phyloP scores from a whole-genome alignment of 345 rosid genomes.

The Brassica nigra region DNA sequence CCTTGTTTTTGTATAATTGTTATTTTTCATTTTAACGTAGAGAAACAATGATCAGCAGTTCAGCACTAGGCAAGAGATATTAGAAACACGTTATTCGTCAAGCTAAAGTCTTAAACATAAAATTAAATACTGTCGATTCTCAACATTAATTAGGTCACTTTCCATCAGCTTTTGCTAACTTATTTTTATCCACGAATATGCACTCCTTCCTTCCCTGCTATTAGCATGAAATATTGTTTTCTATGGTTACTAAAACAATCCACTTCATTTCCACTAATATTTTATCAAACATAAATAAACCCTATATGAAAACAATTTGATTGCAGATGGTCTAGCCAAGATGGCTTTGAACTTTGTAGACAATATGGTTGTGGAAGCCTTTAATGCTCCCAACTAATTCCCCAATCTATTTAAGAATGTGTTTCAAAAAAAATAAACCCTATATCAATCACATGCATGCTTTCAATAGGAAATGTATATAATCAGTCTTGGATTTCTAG shows the following conservation, averaged over 20 bases:
- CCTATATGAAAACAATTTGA: too few species aligned
- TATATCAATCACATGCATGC: background rate
- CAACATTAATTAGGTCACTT: constrained; percentile 26
- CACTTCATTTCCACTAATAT: background rate
- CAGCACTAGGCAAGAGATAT: background rate
- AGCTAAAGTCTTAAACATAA: constrained; percentile 3
- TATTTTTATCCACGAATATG: constrained; percentile 15
- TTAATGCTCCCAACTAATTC: too few species aligned
- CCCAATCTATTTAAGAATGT: too few species aligned
- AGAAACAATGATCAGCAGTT: background rate
- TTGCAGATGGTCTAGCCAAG: too few species aligned
- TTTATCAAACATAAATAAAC: background rate
- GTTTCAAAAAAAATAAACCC: background rate
- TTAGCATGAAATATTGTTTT: constrained; percentile 5
- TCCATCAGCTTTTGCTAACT: constrained; percentile 27
- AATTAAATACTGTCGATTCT: constrained; percentile 9
- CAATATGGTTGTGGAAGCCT: too few species aligned
- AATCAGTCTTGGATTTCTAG: background rate
- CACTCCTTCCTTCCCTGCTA: constrained; percentile 6
- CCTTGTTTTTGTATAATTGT: background rate
- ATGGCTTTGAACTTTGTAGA: too few species aligned
- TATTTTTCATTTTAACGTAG: background rate
- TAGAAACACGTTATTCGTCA: background rate
- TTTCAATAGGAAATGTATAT: background rate
- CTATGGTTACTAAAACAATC: background rate